Evolutionary conservation across 768 basidiomycete species (phyloP).

Genomic region (Dentipellis sp.): DNA sequence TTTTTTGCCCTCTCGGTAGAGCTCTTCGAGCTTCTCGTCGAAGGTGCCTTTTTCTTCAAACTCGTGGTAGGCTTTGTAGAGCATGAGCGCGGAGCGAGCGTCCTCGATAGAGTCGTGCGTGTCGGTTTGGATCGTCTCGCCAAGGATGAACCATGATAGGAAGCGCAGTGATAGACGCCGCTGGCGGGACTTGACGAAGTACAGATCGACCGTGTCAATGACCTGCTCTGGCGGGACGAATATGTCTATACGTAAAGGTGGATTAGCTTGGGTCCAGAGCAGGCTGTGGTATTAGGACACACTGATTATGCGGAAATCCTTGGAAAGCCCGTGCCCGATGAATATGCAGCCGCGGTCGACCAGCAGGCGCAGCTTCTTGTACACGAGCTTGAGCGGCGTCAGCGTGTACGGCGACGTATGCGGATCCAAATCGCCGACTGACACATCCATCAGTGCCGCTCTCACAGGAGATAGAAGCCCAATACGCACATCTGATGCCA

Average conservation of each 20-base stretch:
- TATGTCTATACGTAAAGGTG: constrained; percentile 52
- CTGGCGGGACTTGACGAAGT: constrained; percentile 72
- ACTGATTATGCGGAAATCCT: constrained; percentile 99
- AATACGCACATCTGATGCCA: constrained; percentile 76
- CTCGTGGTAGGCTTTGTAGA: constrained; percentile 75
- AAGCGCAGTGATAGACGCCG: constrained; percentile 88
- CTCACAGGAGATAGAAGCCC: not conserved
- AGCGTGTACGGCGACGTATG: constrained; percentile 75
- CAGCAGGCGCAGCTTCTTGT: constrained; percentile 90
- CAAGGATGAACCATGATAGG: constrained; percentile 88
- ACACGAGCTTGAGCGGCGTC: constrained; percentile 94
- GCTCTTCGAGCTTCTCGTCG: constrained; percentile 80
- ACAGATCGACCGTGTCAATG: constrained; percentile 96
- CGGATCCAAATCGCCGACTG: constrained; percentile 91
- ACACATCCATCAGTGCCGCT: constrained; percentile 5
- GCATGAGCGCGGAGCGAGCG: constrained; percentile 72
- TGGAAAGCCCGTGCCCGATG: constrained; percentile 93
- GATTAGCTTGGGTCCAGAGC: not conserved
- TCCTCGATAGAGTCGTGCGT: constrained; percentile 99
- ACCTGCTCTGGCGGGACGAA: constrained; percentile 94
- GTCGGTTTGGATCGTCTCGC: constrained; percentile 86
- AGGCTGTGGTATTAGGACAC: constrained; percentile 21
- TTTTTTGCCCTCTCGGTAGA: constrained; percentile 72
- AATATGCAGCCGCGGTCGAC: constrained; percentile 96
- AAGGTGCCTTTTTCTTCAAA: constrained; percentile 72